phyloP scores from a whole-genome alignment of 345 rosid genomes.

The Eucalyptus cloeziana region DNA sequence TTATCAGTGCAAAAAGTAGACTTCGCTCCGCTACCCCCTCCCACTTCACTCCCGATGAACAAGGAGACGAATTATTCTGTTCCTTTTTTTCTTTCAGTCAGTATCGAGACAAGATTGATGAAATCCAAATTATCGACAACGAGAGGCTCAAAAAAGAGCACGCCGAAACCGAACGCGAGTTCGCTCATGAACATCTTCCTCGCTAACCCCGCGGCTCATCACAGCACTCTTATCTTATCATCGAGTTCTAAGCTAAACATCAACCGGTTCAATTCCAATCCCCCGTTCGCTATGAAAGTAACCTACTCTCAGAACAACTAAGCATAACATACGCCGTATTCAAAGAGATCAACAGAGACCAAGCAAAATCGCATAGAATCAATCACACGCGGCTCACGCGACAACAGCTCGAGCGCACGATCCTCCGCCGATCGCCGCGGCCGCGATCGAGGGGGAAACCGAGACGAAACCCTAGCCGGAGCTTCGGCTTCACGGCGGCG shows the following conservation, averaged over 20 bases:
- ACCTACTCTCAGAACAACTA: neutral
- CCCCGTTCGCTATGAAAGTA: neutral
- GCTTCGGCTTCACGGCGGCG: neutral
- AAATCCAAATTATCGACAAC: neutral
- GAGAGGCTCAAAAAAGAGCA: neutral
- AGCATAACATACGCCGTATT: neutral
- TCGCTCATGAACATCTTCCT: neutral
- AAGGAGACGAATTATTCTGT: neutral
- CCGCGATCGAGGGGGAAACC: neutral
- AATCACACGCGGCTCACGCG: neutral
- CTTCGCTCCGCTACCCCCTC: neutral
- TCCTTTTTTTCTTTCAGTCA: neutral
- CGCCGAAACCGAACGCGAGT: neutral
- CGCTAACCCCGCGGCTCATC: neutral
- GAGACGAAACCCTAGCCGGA: neutral
- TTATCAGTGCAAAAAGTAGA: fast-evolving
- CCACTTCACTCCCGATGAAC: neutral
- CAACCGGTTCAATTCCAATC: neutral
- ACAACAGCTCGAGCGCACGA: neutral
- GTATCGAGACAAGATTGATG: neutral
- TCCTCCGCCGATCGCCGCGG: neutral
- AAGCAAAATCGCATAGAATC: neutral
- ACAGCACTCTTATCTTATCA: neutral
- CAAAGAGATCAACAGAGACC: neutral
- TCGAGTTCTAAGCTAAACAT: neutral